These are phyloP conservation scores for Scutellaria baicalensis DNA, from an alignment of 257 asterid species.

Conservation along the genomic window DNA sequence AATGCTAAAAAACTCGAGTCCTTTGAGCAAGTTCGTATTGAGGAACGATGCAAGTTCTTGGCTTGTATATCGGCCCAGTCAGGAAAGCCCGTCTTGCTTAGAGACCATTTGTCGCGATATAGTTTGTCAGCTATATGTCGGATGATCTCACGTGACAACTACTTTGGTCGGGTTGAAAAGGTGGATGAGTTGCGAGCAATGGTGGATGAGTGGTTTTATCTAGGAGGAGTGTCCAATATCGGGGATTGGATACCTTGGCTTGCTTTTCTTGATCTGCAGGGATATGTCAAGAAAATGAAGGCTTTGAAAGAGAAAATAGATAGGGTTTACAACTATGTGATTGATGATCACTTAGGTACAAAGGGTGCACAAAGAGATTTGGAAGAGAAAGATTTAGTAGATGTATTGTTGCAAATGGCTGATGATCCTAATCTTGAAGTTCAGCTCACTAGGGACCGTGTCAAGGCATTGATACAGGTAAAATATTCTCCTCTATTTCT, in stretches of 20 bases:
- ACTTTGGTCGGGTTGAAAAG: neutral
- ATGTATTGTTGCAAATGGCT: constrained; percentile 19
- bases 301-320: constrained; percentile 14
- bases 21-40: constrained; percentile 17
- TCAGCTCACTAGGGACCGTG: constrained; percentile 21
- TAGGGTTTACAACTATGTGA: constrained; percentile 20
- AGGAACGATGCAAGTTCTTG: constrained; percentile 19
- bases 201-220: constrained; percentile 30
- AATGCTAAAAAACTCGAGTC: constrained; percentile 17
- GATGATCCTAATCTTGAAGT: constrained; percentile 31
- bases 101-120: constrained; percentile 11
- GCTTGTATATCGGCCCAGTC: constrained; percentile 14
- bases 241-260: constrained; percentile 52
- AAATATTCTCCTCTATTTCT: too few relatives aligned
- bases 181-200: constrained; percentile 12
- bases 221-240: constrained; percentile 20
- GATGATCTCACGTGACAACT: constrained; percentile 24
- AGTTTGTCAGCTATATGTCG: constrained; percentile 15
- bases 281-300: constrained; percentile 30
- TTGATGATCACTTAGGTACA: constrained; percentile 28
- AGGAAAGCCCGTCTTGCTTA: constrained; percentile 21
- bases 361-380: neutral
- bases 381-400: constrained; percentile 16
- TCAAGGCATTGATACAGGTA: constrained; percentile 37
- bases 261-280: constrained; percentile 29